Evolutionary conservation across 306 rosid species (phyloP), one percentile per base, ranked within the genome.

Genomic region (Senna tora): DNA sequence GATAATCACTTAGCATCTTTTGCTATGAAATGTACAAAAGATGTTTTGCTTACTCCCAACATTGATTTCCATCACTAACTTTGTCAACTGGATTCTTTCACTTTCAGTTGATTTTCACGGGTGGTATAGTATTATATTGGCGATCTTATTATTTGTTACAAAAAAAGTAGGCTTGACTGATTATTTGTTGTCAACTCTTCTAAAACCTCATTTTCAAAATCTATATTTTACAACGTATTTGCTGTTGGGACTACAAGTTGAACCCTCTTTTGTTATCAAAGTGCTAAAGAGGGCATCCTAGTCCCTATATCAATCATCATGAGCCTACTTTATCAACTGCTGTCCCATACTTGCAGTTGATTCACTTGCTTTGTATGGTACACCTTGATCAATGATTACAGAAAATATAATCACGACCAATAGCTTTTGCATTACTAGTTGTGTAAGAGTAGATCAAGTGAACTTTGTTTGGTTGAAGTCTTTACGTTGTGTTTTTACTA

Each of bases 291-390:
- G 81, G 76, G 72, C 72, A 72, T 81, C 49, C 33, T 72, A 42
- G 69, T 60, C 53, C 82, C 80, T 77, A 84, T 53, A 77, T 25
- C 59, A 36, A 34, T 58, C n/a, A 20, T 75, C 89, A 68, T 81
- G 83, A 60, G 50, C 71, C 19, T 56, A 77, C 79, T 84, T 79
- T 87, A 67, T 82, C 84, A 84, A 69, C 85, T 80, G 80, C 15
- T n/a, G 54, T 65, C 28, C 36, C 16, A 67, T 59, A 38, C 58
- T 66, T 59, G 43, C 84, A 59, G 86, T 72, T 79, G 88, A 81
- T 83, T 72, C 75, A 78, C 80, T 25, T 53, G 8, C 55, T 25
- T 53, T 75, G 78, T 55, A 65, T 84, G 86, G 78, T 4, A 87
- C 79, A 85, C 60, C 45, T 4, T 11, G 19, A 42, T 12, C 0